Conservation (phyloP, 768 basidiomycete species). For the Kwoniella bestiolae region DNA sequence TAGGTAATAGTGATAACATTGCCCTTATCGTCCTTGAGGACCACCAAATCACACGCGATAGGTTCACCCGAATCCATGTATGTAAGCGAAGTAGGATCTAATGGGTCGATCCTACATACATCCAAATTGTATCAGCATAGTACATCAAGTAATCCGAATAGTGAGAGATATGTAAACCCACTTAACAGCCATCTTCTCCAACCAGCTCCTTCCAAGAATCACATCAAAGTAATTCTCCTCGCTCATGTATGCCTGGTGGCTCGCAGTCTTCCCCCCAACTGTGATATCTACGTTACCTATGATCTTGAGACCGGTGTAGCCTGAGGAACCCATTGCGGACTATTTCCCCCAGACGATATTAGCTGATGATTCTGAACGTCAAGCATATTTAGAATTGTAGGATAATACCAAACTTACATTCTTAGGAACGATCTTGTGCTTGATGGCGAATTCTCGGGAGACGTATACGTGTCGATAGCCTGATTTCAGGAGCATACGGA, state of each 20-base stretch:
- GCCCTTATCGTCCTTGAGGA: constrained; percentile 84
- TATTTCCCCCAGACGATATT: constrained; percentile 8
- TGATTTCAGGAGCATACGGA: constrained; percentile 88
- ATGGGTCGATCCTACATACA: constrained; percentile 65
- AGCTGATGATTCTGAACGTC: neutral
- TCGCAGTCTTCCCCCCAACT: constrained; percentile 57
- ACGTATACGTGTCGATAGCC: constrained; percentile 95
- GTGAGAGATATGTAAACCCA: too few relatives aligned
- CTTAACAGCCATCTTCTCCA: constrained; percentile 71
- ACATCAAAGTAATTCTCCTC: constrained; percentile 97
- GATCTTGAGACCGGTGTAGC: constrained; percentile 72
- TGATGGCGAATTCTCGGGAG: constrained; percentile 86
- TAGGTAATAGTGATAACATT: constrained; percentile 88
- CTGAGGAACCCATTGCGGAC: constrained; percentile 83
- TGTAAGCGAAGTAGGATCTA: constrained; percentile 86
- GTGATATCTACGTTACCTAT: constrained; percentile 89
- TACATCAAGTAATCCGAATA: too few relatives aligned
- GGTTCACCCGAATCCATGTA: constrained; percentile 92
- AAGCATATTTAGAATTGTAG: neutral
- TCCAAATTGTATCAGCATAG: neutral
- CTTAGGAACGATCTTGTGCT: constrained; percentile 82
- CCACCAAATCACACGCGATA: constrained; percentile 87
- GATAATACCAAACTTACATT: constrained; percentile 61
- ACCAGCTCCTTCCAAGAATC: constrained; percentile 80
- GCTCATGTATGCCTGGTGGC: constrained; percentile 74